A percentile compares a stretch with the other conserved stretches of the same genome.
phyloP scores from a whole-genome alignment of 1,284 basidiomycete genomes.

The Ustilago esculenta region DNA sequence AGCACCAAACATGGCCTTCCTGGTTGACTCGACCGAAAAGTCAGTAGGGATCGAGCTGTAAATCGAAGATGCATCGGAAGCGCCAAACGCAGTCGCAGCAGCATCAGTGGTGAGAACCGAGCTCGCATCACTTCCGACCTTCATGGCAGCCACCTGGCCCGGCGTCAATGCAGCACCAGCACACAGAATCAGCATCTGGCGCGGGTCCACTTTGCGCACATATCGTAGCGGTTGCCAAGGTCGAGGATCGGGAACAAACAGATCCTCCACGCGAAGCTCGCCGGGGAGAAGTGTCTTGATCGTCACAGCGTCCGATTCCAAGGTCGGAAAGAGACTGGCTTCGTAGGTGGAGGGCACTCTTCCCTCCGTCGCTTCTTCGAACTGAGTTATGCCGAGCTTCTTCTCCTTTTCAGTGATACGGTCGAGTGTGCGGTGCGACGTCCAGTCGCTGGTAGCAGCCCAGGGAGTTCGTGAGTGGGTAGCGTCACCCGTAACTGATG shows the following conservation, averaged over 20 bases:
- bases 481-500: conserved; percentile 35
- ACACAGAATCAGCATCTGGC: conserved; percentile 62
- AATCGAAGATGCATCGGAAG: conserved; percentile 16
- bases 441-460: conserved; percentile 25
- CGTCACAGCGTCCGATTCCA: conserved; percentile 21
- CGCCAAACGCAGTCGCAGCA: not conserved
- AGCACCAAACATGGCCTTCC: conserved; percentile 34
- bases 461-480: conserved; percentile 30
- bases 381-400: conserved; percentile 45
- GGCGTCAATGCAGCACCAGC: conserved; percentile 50
- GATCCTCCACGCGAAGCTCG: conserved; percentile 37
- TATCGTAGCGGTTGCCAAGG: conserved; percentile 59
- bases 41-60: conserved; percentile 38
- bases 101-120: conserved; percentile 20
- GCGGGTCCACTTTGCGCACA: conserved; percentile 62
- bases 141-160: conserved; percentile 38
- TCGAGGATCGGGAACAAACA: conserved; percentile 63
- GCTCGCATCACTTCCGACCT: conserved; percentile 28
- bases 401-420: conserved; percentile 41
- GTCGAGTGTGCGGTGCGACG: conserved; percentile 45
- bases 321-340: conserved; percentile 18
- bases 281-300: conserved; percentile 20
- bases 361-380: conserved; percentile 47
- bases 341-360: conserved; percentile 41
- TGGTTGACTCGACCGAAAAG: conserved; percentile 28